phyloP scores from a whole-genome alignment of 139 green algal species.

The Micractinium conductrix region DNA sequence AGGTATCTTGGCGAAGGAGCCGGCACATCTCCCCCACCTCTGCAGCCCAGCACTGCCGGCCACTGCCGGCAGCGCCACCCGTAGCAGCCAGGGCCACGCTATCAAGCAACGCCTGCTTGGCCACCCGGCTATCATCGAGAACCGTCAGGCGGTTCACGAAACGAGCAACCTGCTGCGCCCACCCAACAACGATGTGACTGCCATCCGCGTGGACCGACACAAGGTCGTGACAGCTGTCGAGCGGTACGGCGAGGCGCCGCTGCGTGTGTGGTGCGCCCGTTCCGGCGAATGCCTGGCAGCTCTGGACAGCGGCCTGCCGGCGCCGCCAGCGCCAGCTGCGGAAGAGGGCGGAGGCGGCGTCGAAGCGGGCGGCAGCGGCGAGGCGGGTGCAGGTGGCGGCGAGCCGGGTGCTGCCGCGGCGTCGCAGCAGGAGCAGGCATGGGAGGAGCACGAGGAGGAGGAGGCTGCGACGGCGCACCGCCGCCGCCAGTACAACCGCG shows the following conservation, averaged over 20 bases:
- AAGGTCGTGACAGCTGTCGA: constrained; percentile 19
- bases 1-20: too few relatives aligned
- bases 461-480: background rate
- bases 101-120: too few relatives aligned
- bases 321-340: background rate
- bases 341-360: background rate
- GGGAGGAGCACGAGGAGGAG: background rate
- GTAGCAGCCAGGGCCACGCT: too few relatives aligned
- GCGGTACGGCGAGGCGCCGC: background rate
- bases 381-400: background rate
- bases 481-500: background rate
- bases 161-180: too few relatives aligned
- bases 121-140: too few relatives aligned
- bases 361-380: too few relatives aligned
- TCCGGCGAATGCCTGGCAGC: constrained; percentile 5
- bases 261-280: constrained; percentile 14
- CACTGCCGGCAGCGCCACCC: too few relatives aligned
- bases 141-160: too few relatives aligned
- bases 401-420: background rate
- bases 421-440: background rate
- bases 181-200: too few relatives aligned
- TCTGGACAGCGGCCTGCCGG: constrained; percentile 12
- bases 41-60: too few relatives aligned
- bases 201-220: constrained; percentile 10
- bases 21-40: too few relatives aligned